phyloP scores from a whole-genome alignment of 2,329 filamentous ascomycete species.

The Catunica adiposa region DNA sequence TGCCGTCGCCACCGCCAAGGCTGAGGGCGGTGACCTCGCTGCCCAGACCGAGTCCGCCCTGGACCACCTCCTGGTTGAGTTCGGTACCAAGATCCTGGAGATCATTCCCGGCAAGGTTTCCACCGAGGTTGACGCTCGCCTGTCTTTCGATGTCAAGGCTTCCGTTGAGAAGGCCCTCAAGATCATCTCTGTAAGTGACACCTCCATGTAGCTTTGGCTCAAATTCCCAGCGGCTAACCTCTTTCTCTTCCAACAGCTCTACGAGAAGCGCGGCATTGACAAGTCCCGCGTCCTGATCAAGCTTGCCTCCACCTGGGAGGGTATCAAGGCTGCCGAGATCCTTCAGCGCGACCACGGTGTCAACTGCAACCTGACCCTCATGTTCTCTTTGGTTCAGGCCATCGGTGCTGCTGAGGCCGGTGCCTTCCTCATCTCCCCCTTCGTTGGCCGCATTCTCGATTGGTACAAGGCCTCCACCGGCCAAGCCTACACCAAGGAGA shows the following conservation, averaged over 20 bases:
- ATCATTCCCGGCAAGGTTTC: conserved; percentile 98
- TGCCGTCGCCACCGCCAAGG: conserved; percentile 75
- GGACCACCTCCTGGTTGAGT: conserved; percentile 90
- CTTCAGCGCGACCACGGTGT: conserved; percentile 89
- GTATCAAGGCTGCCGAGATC: conserved; percentile 95
- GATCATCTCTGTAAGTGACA: conserved; percentile 73
- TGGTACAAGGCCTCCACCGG: conserved; percentile 96
- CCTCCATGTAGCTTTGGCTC: conserved; percentile 10
- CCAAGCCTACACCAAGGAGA: conserved; percentile 77
- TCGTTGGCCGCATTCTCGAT: conserved; percentile 97
- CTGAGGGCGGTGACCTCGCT: conserved; percentile 50
- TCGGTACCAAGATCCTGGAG: conserved; percentile 91
- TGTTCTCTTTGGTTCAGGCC: conserved; percentile 92
- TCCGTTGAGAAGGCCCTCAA: conserved; percentile 91
- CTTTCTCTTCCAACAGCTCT: conserved; percentile 45
- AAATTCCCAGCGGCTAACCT: not conserved
- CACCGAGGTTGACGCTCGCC: conserved; percentile 89
- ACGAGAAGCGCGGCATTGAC: conserved; percentile 77
- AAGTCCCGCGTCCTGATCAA: conserved; percentile 97
- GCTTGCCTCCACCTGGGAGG: conserved; percentile 98
- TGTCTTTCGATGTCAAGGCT: conserved; percentile 87
- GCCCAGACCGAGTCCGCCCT: conserved; percentile 78
- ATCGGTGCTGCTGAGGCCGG: conserved; percentile 89
- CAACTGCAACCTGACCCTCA: conserved; percentile 97
- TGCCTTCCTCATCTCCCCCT: conserved; percentile 96